Evolutionary conservation across 2,329 filamentous ascomycete genomes (phyloP), one percentile per base, ranked within the genome.

Genomic region (Trichoderma sp.): DNA sequence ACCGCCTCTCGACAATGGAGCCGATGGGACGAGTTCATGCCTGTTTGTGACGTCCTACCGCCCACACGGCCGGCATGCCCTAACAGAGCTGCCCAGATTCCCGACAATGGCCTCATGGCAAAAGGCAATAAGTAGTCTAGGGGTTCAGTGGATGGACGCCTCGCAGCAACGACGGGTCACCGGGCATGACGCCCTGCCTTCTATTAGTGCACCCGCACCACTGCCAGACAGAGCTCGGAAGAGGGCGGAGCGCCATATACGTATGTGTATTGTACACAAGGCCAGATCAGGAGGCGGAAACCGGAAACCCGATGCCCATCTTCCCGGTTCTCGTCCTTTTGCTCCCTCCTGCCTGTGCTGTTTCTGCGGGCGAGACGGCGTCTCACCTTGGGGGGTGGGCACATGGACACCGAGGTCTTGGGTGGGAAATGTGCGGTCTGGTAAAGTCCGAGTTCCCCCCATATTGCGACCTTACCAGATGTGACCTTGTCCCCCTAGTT

Each of bases 131-230:
- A 44, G 21, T 26, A 50, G 24, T 28, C 26, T 3, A 12, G 34
- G 34, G 34, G 34, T 34, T 34, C 30, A 34, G 12, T 14, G 51
- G 52, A 47, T n/a, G 41, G 45, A 62, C 45, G 59, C 50, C 59
- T 62, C 41, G 59, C 59, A 62, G 59, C 59, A 47, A 14, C 34
- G 15, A 62, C 41, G 59, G 59, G 59, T 62, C 59, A 62, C 59
- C 50, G 59, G 59, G 28, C 17, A 45, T 47, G 45, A 51, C 30
- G 14, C 12, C n/a, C 14, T n/a, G 7, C n/a, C 14, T 14, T 39
- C 21, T 51, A n/a, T n/a, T n/a, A 21, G 47, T 61, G 58, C 51
- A 47, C 47, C 58, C 58, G 47, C 58, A 39, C 45, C 58, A 51
- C n/a, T 14, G 45, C 47, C 21, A 61, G 58, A 43, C 57, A 48